Conservation (phyloP, 345 rosid species). For the Theobroma cacao region DNA sequence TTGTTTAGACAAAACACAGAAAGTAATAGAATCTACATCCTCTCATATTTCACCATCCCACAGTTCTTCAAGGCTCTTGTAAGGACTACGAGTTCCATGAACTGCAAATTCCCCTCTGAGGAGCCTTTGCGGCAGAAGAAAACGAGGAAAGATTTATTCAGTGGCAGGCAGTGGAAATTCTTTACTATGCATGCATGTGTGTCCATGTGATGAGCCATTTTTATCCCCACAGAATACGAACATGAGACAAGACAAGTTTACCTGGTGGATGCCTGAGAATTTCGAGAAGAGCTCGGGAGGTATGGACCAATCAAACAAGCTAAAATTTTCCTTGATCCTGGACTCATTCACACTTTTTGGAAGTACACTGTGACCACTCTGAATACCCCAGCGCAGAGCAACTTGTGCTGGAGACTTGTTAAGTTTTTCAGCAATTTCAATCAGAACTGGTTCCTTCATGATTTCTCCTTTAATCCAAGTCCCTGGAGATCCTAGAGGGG, state of each 20-base stretch:
- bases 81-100: slow-evolving; percentile 47
- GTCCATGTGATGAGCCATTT: neutral
- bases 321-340: slow-evolving; percentile 44
- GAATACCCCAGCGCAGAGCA: slow-evolving; percentile 60
- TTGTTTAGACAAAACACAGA: neutral
- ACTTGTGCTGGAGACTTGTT: slow-evolving; percentile 57
- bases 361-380: slow-evolving; percentile 52
- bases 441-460: slow-evolving; percentile 42
- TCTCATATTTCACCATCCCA: slow-evolving; percentile 63
- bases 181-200: neutral
- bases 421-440: slow-evolving; percentile 41
- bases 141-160: neutral
- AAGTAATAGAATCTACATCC: neutral
- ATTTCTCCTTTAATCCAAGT: slow-evolving; percentile 58
- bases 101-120: slow-evolving; percentile 51
- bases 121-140: slow-evolving; percentile 47
- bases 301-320: slow-evolving; percentile 51
- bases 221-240: neutral
- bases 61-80: slow-evolving; percentile 43
- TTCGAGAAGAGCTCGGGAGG: slow-evolving; percentile 44
- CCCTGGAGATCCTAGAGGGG: slow-evolving; percentile 62
- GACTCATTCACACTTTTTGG: slow-evolving; percentile 56
- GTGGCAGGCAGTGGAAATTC: neutral
- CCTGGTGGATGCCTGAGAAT: slow-evolving; percentile 48
- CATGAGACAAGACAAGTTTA: slow-evolving; percentile 7